These are phyloP conservation scores for Dalechampia spathulata DNA, from an alignment of 441 rosid species.

Conservation along the genomic window DNA sequence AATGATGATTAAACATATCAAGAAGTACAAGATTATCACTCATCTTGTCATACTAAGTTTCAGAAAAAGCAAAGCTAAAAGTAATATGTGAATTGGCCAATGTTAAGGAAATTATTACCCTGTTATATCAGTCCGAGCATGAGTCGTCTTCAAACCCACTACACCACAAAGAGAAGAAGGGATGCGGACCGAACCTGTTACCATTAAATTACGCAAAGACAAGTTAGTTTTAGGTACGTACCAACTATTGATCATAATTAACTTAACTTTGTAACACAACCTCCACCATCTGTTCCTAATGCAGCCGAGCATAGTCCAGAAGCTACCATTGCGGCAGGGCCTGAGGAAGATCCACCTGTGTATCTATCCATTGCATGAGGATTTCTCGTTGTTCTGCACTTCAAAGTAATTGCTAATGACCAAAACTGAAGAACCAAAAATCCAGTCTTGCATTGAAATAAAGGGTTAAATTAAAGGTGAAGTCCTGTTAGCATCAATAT, in stretches of 20 bases:
- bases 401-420: constrained; percentile 7
- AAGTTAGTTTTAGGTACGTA: constrained; percentile 10
- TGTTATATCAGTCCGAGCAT: constrained; percentile 64
- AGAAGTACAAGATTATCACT: too few relatives aligned
- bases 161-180: constrained; percentile 86
- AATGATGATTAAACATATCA: too few relatives aligned
- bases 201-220: constrained; percentile 8
- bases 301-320: constrained; percentile 88
- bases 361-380: constrained; percentile 76
- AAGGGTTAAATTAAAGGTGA: too few relatives aligned
- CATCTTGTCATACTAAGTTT: background rate
- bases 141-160: constrained; percentile 82
- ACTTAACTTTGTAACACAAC: constrained; percentile 31
- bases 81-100: background rate
- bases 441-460: background rate
- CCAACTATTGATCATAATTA: constrained; percentile 11
- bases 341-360: constrained; percentile 94
- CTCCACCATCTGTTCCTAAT: constrained; percentile 96
- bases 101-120: constrained; percentile 38
- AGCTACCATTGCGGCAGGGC: constrained; percentile 88
- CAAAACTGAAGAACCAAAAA: background rate
- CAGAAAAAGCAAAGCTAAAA: background rate
- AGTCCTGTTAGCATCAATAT: background rate
- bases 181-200: constrained; percentile 72
- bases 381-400: constrained; percentile 76